phyloP scores from a whole-genome alignment of 345 rosid genomes.

The thale cress (Arabidopsis thaliana) region TAIR10.1 NC_003070.9:18902501-18903000 shows the following conservation, averaged over 20 bases:
- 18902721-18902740: slow-evolving; percentile 43
- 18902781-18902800: slow-evolving; percentile 35
- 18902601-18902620: background rate
- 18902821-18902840: slow-evolving; percentile 14
- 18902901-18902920: slow-evolving; percentile 32
- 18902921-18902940: slow-evolving; percentile 74
- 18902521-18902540: too few relatives aligned
- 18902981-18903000: slow-evolving; percentile 26
- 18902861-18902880: slow-evolving; percentile 13
- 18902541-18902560: too few relatives aligned
- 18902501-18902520: too few relatives aligned
- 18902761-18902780: background rate
- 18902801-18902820: slow-evolving; percentile 25
- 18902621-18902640: background rate
- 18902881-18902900: background rate
- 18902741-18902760: slow-evolving; percentile 43
- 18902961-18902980: slow-evolving; percentile 35
- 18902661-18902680: slow-evolving; percentile 33
- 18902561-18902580: too few relatives aligned
- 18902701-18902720: slow-evolving; percentile 29
- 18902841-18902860: slow-evolving; percentile 27
- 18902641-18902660: background rate
- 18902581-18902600: too few relatives aligned
- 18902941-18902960: slow-evolving; percentile 52
- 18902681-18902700: slow-evolving; percentile 13